Conservation (phyloP, 352 stramenopile genomes). For the Peronospora tabacina region DNA sequence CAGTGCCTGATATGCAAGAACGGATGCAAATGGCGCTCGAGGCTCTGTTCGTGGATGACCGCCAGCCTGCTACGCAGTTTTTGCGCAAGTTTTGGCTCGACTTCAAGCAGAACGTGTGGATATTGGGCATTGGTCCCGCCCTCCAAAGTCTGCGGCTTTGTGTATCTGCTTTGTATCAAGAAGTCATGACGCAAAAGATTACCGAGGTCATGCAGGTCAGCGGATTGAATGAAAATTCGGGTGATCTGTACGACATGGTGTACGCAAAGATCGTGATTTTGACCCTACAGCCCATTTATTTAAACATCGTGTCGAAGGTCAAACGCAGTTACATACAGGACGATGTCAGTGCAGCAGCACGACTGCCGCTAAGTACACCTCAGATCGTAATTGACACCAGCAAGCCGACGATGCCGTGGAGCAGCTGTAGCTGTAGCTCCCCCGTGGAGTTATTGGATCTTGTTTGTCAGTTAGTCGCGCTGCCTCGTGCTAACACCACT, state of each 20-base stretch:
- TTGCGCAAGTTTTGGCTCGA: constrained; percentile 46
- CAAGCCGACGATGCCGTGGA: constrained; percentile 17
- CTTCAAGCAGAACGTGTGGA: constrained; percentile 36
- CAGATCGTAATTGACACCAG: constrained; percentile 14
- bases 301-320: constrained; percentile 31
- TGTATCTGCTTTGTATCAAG: constrained; percentile 27
- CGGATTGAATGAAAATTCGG: constrained; percentile 31
- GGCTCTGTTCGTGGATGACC: constrained; percentile 39
- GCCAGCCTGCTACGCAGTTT: constrained; percentile 28
- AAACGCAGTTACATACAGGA: constrained; percentile 30
- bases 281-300: constrained; percentile 35
- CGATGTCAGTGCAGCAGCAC: constrained; percentile 22
- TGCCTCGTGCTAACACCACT: constrained; percentile 8
- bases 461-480: constrained; percentile 20
- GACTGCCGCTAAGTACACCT: constrained; percentile 15
- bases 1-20: constrained; percentile 22
- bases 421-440: constrained; percentile 23
- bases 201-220: constrained; percentile 42
- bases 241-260: constrained; percentile 26
- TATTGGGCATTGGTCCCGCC: constrained; percentile 12
- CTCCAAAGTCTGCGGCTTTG: constrained; percentile 28
- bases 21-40: constrained; percentile 42
- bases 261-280: constrained; percentile 32
- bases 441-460: constrained; percentile 28
- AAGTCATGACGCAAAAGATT: constrained; percentile 32